Base-by-base conservation (phyloP, 2,329 filamentous ascomycete species). In the Xylariaceae sp. region DNA sequence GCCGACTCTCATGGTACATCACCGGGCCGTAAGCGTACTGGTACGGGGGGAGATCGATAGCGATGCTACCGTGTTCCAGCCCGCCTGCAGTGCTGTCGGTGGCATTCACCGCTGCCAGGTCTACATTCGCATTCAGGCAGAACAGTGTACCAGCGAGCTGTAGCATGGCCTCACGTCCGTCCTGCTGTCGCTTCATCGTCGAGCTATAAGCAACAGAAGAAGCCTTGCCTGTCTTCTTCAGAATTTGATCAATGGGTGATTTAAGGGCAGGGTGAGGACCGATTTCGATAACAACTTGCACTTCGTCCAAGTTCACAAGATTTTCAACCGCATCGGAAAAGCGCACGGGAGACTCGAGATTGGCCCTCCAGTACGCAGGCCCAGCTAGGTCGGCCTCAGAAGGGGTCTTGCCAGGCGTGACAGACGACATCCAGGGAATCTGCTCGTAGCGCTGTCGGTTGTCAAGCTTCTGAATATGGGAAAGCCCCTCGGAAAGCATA, bases 281-380 rank as follows among this genome's bases (percentile, higher is more conserved):
- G 9, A 61, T 47, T 30, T 61, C 57, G 4, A 61, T 20, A 10
- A 53, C 5, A 2, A 50, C 37, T 9, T 29, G 21, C 15, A 8
- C 15, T n/a, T 16, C 26, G 6, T 23, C 23, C 5, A 3, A 5
- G 1, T 32, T 7, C 1, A 47, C 20, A 1, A 55, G 23, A 1
- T 23, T 33, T 2, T 5, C 2, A 4, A 57, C 18, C 1, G 59
- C 57, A 3, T 58, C 39, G 4, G 44, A 32, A 29, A 61, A 61
- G 1, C 41, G 33, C 2, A 61, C 59, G 0, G 61, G 57, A 0
- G 51, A 55, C 20, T 58, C 59, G 1, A 61, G 50, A 21, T 60
- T 60, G 3, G 33, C 33, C 6, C 57, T 23, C 61, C 58, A 63
- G 23, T 63, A 61, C 2, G 18, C 20, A 1, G 47, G 9, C n/a